phyloP scores from a whole-genome alignment of 2,329 filamentous ascomycete species.

The Paecilomyces sp. region DNA sequence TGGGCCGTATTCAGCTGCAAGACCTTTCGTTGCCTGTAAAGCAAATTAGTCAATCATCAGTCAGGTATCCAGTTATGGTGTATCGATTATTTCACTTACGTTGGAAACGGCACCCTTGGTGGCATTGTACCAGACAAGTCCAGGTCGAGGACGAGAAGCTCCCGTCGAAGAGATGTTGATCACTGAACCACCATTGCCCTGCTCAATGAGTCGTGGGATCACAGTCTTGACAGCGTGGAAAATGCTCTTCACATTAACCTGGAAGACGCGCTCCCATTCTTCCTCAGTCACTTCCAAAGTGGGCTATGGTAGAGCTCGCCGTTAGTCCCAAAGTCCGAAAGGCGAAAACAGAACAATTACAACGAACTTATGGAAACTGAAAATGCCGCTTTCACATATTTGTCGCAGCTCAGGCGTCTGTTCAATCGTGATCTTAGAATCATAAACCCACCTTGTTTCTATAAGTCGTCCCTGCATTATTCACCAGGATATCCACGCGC shows the following conservation, averaged over 20 bases:
- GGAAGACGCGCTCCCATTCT: constrained; percentile 33
- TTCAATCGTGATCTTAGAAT: neutral
- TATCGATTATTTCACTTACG: constrained; percentile 7
- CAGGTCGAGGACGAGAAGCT: constrained; percentile 29
- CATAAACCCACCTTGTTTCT: constrained; percentile 27
- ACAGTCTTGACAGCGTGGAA: constrained; percentile 25
- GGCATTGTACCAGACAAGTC: constrained; percentile 37
- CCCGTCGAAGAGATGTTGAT: constrained; percentile 36
- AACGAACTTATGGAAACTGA: neutral
- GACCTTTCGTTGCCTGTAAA: constrained; percentile 47
- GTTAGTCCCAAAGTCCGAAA: neutral
- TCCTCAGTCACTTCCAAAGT: constrained; percentile 30
- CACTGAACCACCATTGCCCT: constrained; percentile 26
- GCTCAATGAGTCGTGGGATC: constrained; percentile 27
- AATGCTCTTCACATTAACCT: constrained; percentile 35
- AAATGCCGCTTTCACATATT: neutral
- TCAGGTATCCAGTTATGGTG: neutral
- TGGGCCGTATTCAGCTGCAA: constrained; percentile 63
- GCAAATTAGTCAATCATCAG: constrained; percentile 1
- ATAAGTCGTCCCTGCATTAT: constrained; percentile 41
- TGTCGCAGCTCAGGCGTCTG: neutral
- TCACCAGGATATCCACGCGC: constrained; percentile 38
- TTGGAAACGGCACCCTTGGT: constrained; percentile 34
- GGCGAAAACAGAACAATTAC: neutral
- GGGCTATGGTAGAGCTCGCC: constrained; percentile 12